Conservation (phyloP, 164 flowering plant species). For the Amborella trichopoda region DNA sequence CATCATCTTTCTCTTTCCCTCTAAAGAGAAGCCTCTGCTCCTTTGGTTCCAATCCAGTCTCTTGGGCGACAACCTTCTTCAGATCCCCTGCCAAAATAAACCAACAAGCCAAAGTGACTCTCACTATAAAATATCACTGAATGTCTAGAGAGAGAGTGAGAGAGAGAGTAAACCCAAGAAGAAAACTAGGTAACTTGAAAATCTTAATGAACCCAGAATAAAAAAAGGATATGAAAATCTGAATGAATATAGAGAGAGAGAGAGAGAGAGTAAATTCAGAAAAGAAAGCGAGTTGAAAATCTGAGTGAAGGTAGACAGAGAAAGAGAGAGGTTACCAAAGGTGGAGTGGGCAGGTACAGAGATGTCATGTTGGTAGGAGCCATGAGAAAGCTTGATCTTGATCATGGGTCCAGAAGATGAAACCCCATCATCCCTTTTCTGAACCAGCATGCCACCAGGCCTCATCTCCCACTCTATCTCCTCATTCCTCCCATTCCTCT, state of each 20-base stretch:
- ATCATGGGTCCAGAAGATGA: conserved; percentile 25
- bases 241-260: not conserved
- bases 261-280: too few relatives aligned
- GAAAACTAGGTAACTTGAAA: too few relatives aligned
- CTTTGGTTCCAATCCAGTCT: conserved; percentile 37
- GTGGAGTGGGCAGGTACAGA: conserved; percentile 41
- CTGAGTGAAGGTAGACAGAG: not conserved
- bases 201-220: not conserved
- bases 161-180: not conserved
- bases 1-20: conserved; percentile 47
- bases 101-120: not conserved
- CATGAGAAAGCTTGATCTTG: conserved; percentile 43
- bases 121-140: not conserved
- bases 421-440: conserved; percentile 25
- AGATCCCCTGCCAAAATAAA: conserved; percentile 30
- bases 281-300: not conserved
- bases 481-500: conserved; percentile 11
- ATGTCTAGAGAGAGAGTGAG: not conserved
- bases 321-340: conserved; percentile 28
- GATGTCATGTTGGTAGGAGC: conserved; percentile 31
- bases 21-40: conserved; percentile 46
- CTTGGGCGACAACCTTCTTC: conserved; percentile 28
- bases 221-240: not conserved
- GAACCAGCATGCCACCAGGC: conserved; percentile 49
- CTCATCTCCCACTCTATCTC: conserved; percentile 34